These are phyloP conservation scores for Lojkania enalia DNA, from an alignment of 2,329 filamentous ascomycete genomes.

Conservation along the genomic window DNA sequence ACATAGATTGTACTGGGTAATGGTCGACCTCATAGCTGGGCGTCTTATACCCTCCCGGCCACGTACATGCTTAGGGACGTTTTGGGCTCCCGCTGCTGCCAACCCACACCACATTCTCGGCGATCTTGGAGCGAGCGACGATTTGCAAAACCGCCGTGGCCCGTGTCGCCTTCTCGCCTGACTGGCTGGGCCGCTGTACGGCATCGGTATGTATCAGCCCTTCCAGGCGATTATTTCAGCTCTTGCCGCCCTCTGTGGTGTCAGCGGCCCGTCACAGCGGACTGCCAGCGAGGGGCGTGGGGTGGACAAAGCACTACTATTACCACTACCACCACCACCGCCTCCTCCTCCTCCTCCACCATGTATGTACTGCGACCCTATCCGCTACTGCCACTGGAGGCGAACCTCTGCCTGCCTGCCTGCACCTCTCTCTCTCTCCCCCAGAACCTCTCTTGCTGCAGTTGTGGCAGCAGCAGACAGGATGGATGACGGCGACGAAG, in stretches of 20 bases:
- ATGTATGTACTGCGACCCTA: too few species aligned
- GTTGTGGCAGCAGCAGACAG: too few species aligned
- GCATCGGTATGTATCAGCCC: slow-evolving; percentile 23
- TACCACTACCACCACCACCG: too few species aligned
- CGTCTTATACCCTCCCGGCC: slow-evolving; percentile 15
- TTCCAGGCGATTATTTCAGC: slow-evolving; percentile 16
- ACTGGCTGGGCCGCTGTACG: slow-evolving; percentile 2
- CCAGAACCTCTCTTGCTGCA: neutral
- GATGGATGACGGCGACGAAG: too few species aligned
- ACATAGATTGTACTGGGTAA: too few species aligned
- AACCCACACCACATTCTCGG: slow-evolving; percentile 20
- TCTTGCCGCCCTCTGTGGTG: too few species aligned
- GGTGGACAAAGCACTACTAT: too few species aligned
- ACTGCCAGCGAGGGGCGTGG: slow-evolving; percentile 8
- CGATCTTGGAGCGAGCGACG: too few species aligned
- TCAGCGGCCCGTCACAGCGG: too few species aligned
- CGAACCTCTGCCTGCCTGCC: slow-evolving; percentile 6
- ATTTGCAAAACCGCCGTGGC: neutral
- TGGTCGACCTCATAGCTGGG: slow-evolving; percentile 17
- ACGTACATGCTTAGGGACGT: slow-evolving; percentile 14
- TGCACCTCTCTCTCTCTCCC: slow-evolving; percentile 1
- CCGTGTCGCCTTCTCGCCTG: slow-evolving; percentile 1
- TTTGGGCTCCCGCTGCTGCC: slow-evolving; percentile 26
- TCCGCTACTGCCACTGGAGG: too few species aligned
- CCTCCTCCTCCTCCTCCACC: too few species aligned